A percentile compares a stretch with the other conserved stretches of the same genome.
Conservation (phyloP, 108 stramenopile genomes). For the Fragilaria radians region DNA sequence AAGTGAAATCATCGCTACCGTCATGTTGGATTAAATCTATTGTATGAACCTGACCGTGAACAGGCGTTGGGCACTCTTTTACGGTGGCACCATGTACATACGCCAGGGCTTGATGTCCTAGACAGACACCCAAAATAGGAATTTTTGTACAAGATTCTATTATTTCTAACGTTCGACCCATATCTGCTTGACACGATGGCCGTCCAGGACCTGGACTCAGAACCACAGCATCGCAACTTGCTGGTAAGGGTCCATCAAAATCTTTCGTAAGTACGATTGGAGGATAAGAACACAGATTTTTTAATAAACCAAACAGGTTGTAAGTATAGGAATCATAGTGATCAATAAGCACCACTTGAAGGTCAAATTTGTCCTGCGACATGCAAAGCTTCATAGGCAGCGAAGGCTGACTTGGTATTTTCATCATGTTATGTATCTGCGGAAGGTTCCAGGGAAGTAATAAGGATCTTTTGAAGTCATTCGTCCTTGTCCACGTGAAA, state of each 20-base stretch:
- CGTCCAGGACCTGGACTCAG: slow-evolving; percentile 88
- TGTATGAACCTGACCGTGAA: slow-evolving; percentile 81
- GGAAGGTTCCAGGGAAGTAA: no score
- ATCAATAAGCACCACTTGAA: slow-evolving; percentile 82
- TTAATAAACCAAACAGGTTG: slow-evolving; percentile 84
- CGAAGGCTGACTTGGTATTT: no score
- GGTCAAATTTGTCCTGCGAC: slow-evolving; percentile 35
- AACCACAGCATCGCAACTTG: slow-evolving; percentile 66
- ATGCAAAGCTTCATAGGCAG: no score
- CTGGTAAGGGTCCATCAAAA: slow-evolving; percentile 6
- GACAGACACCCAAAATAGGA: slow-evolving; percentile 89
- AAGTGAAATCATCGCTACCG: no score
- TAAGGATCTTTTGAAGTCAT: no score
- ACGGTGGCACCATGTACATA: slow-evolving; percentile 54
- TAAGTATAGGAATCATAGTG: slow-evolving; percentile 97
- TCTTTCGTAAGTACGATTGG: slow-evolving; percentile 84
- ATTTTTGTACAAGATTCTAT: slow-evolving; percentile 40
- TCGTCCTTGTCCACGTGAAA: no score
- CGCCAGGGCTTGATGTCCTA: slow-evolving; percentile 90
- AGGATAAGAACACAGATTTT: slow-evolving; percentile 57
- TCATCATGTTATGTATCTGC: no score
- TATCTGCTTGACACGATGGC: slow-evolving; percentile 54
- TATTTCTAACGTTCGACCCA: slow-evolving; percentile 57
- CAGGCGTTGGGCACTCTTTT: slow-evolving; percentile 41
- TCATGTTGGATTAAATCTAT: slow-evolving; percentile 21